These are phyloP conservation scores for Taphrina populina DNA, from an alignment of 1,139 yeast species.

Conservation along the genomic window DNA sequence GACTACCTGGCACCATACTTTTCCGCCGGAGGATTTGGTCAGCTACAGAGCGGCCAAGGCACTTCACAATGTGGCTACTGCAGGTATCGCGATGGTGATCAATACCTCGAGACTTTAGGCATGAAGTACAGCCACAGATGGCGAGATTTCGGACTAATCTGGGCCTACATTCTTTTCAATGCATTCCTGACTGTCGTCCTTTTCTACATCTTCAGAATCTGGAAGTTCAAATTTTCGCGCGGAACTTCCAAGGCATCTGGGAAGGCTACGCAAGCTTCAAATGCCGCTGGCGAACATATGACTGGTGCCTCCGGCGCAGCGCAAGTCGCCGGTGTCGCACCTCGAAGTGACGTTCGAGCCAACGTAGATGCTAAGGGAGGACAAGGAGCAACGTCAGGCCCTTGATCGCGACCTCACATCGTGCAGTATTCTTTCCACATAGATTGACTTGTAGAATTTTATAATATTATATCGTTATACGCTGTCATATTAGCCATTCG, in stretches of 20 bases:
- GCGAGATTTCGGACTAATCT: conserved; percentile 61
- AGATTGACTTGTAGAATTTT: no score
- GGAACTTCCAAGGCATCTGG: conserved; percentile 13
- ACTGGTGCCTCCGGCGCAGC: conserved; percentile 13
- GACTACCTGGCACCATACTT: conserved; percentile 51
- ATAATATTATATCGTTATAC: no score
- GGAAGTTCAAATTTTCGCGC: conserved; percentile 20
- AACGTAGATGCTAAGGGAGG: conserved; percentile 6
- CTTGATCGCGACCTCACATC: no score
- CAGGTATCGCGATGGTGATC: conserved; percentile 55
- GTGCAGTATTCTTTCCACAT: no score
- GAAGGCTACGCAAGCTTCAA: conserved; percentile 9
- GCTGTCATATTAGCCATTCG: no score
- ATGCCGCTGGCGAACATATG: conserved; percentile 4
- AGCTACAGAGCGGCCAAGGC: conserved; percentile 48
- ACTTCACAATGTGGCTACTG: conserved; percentile 62
- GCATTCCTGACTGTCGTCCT: conserved; percentile 49
- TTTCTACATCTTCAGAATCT: conserved; percentile 44
- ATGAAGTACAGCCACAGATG: conserved; percentile 54
- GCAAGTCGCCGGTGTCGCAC: conserved; percentile 11
- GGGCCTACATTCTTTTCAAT: conserved; percentile 53
- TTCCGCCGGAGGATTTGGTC: conserved; percentile 51
- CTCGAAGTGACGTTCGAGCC: conserved; percentile 10
- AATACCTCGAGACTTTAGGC: conserved; percentile 52
- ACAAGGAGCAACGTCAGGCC: conserved; percentile 3